Base-by-base conservation (phyloP, 2,329 filamentous ascomycete species). In the Daldinia sp. region DNA sequence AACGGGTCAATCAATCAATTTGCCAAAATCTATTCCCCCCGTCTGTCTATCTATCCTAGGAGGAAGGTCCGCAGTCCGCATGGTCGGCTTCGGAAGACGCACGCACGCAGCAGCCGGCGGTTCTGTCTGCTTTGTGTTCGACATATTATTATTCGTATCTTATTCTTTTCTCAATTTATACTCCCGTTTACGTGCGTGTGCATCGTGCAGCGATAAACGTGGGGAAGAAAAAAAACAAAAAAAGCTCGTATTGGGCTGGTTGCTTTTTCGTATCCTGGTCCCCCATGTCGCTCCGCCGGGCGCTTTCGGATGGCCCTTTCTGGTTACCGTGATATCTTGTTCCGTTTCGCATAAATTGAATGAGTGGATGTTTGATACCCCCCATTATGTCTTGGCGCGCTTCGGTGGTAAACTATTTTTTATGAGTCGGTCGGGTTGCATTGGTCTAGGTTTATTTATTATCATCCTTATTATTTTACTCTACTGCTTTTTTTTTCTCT, bases 351-450 rank as follows among this genome's bases (percentile, higher is more conserved):
- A 54, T 64, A 52, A 54, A 61, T 58, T 52, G 51, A 53, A 48
- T 43, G 52, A 45, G 48, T 55, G 47, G 51, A 39, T 49, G 50
- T 58, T 63, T 56, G 56, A 66, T 66, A 66, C 63, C 60, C 63
- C 59, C 47, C 11, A 4, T 34, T 27, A 6, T 27, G 23, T 61
- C 41, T 63, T 63, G 60, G 63, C 63, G 60, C 35, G 59, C 23
- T 37, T 45, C 30, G 48, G 54, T 45, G 34, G 39, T 58, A 17
- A 29, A 58, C 27, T 27, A 10, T 52, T n/a, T n/a, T n/a, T n/a
- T n/a, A n/a, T n/a, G n/a, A n/a, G 34, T 63, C 25, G 56, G 47
- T 66, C 56, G 41, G 60, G 55, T 66, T 66, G 63, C 63, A 63
- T 66, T 56, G n/a, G 25, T 45, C 6, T 45, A 13, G 39, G 39